Base-by-base conservation (phyloP, 164 flowering plant species). In the Cinnamomum chago region DNA sequence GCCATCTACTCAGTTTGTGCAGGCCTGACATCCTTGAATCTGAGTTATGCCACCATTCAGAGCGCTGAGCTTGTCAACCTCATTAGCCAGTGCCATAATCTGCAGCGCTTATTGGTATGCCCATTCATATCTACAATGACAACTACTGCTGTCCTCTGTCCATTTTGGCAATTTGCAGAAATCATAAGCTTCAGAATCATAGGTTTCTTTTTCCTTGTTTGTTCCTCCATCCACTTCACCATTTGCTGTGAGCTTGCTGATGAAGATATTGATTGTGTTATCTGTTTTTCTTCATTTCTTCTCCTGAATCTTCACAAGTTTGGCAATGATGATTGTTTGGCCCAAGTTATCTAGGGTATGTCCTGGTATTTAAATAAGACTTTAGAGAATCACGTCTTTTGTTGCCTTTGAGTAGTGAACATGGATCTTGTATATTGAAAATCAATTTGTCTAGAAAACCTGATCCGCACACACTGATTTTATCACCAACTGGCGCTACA, bases 31-130 rank as follows among this genome's bases (percentile, higher is more conserved):
- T 86, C 85, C 50, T 76, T 94, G 83, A 94, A 94, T 83, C 78
- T 92, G 86, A 90, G 93, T 73, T 87, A 94, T 81, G 91, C 97
- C 24, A 73, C 84, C 15, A 81, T 90, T 62, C 90, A 75, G 71
- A 82, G 88, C 40, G 72, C 86, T 33, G 94, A 92, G 70, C 85
- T 94, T 58, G 76, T 76, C 74, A 92, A 87, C 81, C 89, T 94
- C 12, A 55, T 94, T 52, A 74, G 86, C 73, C 90, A 82, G 69
- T 94, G 98, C 69, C 89, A 70, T 0, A 90, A 81, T 77, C 80
- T 94, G 80, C 91, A 86, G 83, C 85, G 88, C 2, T 78, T 94
- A 40, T 87, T 85, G 95, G 97, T 92, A 87, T 73, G 89, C 11
- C 47, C 18, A 1, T 27, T 5, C 47, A 40, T 5, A 40, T 40